These are phyloP conservation scores for Balakata baccata DNA, from an alignment of 345 rosid genomes.

Conservation along the genomic window DNA sequence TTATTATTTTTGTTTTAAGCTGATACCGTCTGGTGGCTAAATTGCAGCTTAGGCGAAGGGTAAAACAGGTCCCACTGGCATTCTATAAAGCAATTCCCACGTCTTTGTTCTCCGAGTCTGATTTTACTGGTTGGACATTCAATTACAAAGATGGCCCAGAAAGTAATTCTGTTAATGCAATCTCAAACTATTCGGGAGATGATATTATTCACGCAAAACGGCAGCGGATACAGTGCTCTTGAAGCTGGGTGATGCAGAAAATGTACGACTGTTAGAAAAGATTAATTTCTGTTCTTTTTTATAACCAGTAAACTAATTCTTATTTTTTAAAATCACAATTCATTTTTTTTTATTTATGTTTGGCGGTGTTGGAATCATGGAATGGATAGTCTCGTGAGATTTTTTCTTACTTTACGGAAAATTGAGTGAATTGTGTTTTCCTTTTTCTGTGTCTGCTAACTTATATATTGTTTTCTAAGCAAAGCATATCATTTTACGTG, in stretches of 20 bases:
- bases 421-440: no score
- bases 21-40: neutral
- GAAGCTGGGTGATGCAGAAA: neutral
- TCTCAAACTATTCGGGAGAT: constrained; percentile 8
- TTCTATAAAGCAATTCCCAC: constrained; percentile 62
- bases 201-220: constrained; percentile 29
- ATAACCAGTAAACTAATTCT: no score
- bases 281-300: no score
- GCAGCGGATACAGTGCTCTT: constrained; percentile 37
- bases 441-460: no score
- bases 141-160: constrained; percentile 25
- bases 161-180: neutral
- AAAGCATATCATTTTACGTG: no score
- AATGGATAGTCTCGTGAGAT: no score
- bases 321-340: no score
- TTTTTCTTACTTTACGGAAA: no score
- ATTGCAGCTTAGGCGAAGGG: constrained; percentile 68
- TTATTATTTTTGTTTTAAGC: no score
- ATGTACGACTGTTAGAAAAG: neutral
- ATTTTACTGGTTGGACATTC: constrained; percentile 84
- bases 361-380: no score
- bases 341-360: no score
- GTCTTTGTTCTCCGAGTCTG: constrained; percentile 63
- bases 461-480: no score
- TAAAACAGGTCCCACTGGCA: constrained; percentile 88